Conservation (phyloP, 306 rosid genomes). For the Phaseolus lunatus region DNA sequence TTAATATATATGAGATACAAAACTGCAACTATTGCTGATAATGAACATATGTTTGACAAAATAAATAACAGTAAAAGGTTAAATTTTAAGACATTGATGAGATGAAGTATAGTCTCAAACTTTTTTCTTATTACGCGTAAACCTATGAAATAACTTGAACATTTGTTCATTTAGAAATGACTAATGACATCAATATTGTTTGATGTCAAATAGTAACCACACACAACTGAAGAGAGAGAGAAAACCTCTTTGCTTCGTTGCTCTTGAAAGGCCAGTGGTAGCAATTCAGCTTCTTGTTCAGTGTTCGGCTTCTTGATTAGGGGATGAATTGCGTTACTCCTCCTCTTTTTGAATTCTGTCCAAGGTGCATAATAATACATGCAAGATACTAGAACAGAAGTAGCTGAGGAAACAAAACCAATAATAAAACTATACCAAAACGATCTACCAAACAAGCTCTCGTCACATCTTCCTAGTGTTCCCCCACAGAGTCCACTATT, state of each 20-base stretch:
- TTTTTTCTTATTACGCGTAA: too few relatives aligned
- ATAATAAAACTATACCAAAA: conserved; percentile 41
- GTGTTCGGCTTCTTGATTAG: conserved; percentile 31
- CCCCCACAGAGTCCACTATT: conserved; percentile 50
- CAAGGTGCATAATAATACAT: conserved; percentile 9
- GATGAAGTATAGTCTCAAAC: too few relatives aligned
- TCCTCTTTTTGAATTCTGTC: conserved; percentile 15
- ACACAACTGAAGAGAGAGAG: conserved; percentile 5
- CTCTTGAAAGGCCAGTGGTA: conserved; percentile 11
- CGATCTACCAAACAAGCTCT: conserved; percentile 17
- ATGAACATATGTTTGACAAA: too few relatives aligned
- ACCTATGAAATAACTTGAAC: too few relatives aligned
- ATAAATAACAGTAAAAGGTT: too few relatives aligned
- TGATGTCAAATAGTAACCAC: neutral
- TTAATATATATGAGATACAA: neutral
- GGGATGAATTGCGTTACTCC: conserved; percentile 4
- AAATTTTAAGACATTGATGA: too few relatives aligned
- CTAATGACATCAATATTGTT: neutral
- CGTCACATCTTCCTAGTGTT: conserved; percentile 24
- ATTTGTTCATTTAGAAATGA: neutral
- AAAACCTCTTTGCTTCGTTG: conserved; percentile 43
- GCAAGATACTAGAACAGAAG: conserved; percentile 20
- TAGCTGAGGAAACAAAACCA: conserved; percentile 42
- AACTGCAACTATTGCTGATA: neutral
- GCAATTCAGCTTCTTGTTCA: conserved; percentile 12